Conservation (phyloP, 1,139 yeast genomes). For the Pichia terricola region DNA sequence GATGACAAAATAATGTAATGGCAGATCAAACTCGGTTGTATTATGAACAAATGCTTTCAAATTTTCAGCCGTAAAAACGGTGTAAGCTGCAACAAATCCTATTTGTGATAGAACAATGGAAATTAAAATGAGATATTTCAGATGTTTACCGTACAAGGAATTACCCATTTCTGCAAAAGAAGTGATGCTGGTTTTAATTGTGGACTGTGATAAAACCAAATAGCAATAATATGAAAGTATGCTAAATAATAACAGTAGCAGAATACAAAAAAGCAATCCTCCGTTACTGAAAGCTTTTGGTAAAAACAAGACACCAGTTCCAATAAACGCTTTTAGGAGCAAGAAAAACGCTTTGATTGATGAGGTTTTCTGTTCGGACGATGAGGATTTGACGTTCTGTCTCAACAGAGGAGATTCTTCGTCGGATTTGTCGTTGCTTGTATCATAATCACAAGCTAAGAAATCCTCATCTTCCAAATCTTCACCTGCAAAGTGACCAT, state of each 20-base stretch:
- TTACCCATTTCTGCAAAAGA: constrained; percentile 73
- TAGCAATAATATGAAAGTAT: constrained; percentile 63
- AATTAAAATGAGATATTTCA: constrained; percentile 48
- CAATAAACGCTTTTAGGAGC: constrained; percentile 63
- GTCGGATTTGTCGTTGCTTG: constrained; percentile 26
- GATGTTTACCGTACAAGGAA: constrained; percentile 49
- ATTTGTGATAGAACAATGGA: constrained; percentile 62
- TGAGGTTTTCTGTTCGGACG: constrained; percentile 44
- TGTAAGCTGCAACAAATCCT: constrained; percentile 72
- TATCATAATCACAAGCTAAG: constrained; percentile 39
- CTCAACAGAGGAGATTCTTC: constrained; percentile 39
- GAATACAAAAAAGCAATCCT: constrained; percentile 51
- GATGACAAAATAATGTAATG: constrained; percentile 35
- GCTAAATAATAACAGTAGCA: constrained; percentile 49
- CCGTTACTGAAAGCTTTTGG: constrained; percentile 72
- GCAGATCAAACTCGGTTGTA: constrained; percentile 31
- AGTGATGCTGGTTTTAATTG: constrained; percentile 45
- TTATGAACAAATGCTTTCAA: constrained; percentile 48
- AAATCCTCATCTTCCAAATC: constrained; percentile 63
- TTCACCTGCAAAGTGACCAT: constrained; percentile 83
- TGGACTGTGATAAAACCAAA: constrained; percentile 48
- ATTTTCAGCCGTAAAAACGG: constrained; percentile 65
- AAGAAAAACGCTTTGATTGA: constrained; percentile 59
- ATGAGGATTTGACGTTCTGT: constrained; percentile 40
- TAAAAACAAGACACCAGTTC: constrained; percentile 68